Evolutionary conservation across 2,329 filamentous ascomycete species (phyloP), one percentile per base, ranked within the genome.

Genomic region (Cadophora sp.): DNA sequence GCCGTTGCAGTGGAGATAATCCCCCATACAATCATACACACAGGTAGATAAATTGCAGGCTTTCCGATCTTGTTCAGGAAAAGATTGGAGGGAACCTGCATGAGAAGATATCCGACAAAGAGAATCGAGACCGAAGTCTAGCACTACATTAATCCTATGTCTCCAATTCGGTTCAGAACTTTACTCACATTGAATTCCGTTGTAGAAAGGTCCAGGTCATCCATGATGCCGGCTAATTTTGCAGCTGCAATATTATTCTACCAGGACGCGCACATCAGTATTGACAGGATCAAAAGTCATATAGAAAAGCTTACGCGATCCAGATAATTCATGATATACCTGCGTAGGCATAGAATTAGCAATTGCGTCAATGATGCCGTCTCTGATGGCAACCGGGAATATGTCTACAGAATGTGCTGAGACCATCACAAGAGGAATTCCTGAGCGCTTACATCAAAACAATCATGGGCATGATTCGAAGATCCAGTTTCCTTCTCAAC

Each of bases 301-400:
- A 24, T 3, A 26, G n/a, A 8, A 6, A 31, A 5, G 77, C 78
- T 74, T 74, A 75, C 73, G 53, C 77, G 70, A 72, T 89, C 87
- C 14, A 91, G 79, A 75, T 90, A 91, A 73, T 91, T 91, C 81
- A 91, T 81, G 72, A 91, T 89, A 72, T 91, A 92, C 59, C 37
- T 62, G 29, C 9, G 40, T 1, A 59, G n/a, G 1, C 5, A n/a
- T 8, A 9, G 8, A 12, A 14, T 59, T 19, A 59, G 56, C 11
- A 59, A 16, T 59, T n/a, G 24, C 8, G 12, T 59, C 31, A 5
- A 7, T 12, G 3, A 11, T 22, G 34, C 14, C n/a, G 6, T 4
- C 24, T 4, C 16, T n/a, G n/a, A 43, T 16, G 43, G n/a, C 43
- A 8, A 48, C 7, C n/a, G 3, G 19, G 6, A 14, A 48, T 3